A percentile compares a stretch with the other conserved stretches of the same genome.
These are phyloP conservation scores for Hyaloperonospora arabidopsidis DNA, from an alignment of 352 stramenopile genomes.

Conservation along the genomic window DNA sequence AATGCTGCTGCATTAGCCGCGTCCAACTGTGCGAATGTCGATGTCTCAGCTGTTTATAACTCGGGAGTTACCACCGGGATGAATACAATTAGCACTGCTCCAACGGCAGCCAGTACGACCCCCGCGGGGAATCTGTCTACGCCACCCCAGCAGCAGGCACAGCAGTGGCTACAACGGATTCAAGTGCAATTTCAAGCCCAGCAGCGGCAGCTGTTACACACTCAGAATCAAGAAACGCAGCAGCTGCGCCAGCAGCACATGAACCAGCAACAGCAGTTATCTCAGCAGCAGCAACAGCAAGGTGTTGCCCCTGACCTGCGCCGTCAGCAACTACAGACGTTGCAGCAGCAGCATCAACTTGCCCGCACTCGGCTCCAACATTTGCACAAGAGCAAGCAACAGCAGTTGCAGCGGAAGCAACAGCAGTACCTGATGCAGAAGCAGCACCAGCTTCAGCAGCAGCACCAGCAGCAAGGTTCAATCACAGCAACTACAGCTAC, in stretches of 20 bases:
- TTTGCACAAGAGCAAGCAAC: conserved; percentile 73
- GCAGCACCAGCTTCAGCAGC: conserved; percentile 60
- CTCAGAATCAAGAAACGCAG: conserved; percentile 72
- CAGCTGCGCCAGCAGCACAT: conserved; percentile 69
- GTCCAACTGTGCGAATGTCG: conserved; percentile 14
- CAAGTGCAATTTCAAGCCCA: conserved; percentile 79
- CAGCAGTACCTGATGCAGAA: conserved; percentile 76
- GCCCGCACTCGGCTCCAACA: conserved; percentile 58
- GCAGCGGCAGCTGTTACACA: conserved; percentile 59
- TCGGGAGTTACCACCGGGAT: conserved; percentile 23
- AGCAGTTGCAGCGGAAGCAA: conserved; percentile 74
- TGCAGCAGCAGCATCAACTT: conserved; percentile 71
- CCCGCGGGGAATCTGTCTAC: conserved; percentile 26
- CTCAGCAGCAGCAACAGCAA: conserved; percentile 64
- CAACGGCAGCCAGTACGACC: conserved; percentile 19
- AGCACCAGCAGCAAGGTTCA: conserved; percentile 39
- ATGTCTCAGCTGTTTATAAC: conserved; percentile 25
- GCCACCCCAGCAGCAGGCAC: conserved; percentile 55
- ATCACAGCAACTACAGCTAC: conserved; percentile 17
- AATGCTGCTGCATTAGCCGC: conserved; percentile 17
- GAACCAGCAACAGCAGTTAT: conserved; percentile 66
- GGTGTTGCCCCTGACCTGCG: conserved; percentile 47
- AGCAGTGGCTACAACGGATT: conserved; percentile 76
- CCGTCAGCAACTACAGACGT: conserved; percentile 60
- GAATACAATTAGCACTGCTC: conserved; percentile 19